A percentile compares a stretch with the other conserved stretches of the same genome.
phyloP scores from a whole-genome alignment of 139 green algal species.

The Eudorina sp. region DNA sequence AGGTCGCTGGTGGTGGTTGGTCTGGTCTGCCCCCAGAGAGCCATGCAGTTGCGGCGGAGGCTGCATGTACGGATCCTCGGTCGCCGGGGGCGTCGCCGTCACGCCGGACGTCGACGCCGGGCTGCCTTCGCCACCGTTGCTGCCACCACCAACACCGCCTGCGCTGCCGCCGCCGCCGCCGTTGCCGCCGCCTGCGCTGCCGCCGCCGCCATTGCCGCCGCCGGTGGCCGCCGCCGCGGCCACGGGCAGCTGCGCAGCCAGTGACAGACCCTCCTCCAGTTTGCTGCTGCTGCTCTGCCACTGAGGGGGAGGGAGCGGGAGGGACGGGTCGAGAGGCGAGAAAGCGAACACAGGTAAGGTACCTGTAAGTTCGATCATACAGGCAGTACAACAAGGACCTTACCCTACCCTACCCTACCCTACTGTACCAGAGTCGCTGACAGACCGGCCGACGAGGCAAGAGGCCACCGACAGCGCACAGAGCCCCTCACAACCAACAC shows the following conservation, averaged over 20 bases:
- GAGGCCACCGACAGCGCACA: too few species aligned
- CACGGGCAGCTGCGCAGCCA: background rate
- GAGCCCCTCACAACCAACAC: too few species aligned
- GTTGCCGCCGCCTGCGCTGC: background rate
- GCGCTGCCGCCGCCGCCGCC: background rate
- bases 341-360: too few species aligned
- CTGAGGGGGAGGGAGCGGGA: too few species aligned
- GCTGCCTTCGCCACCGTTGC: background rate
- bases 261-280: slow-evolving; percentile 8
- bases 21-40: too few species aligned
- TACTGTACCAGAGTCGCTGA: too few species aligned
- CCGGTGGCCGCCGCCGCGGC: background rate
- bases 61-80: background rate
- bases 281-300: slow-evolving; percentile 38
- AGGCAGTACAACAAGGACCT: too few species aligned
- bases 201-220: background rate
- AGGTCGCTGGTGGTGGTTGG: background rate
- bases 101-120: too few species aligned
- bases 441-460: too few species aligned
- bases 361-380: too few species aligned
- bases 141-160: background rate
- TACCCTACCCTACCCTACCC: too few species aligned
- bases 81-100: background rate
- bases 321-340: too few species aligned
- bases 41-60: background rate